phyloP scores from a whole-genome alignment of 2,329 filamentous ascomycete genomes.

The Phyllachora maydis region DNA sequence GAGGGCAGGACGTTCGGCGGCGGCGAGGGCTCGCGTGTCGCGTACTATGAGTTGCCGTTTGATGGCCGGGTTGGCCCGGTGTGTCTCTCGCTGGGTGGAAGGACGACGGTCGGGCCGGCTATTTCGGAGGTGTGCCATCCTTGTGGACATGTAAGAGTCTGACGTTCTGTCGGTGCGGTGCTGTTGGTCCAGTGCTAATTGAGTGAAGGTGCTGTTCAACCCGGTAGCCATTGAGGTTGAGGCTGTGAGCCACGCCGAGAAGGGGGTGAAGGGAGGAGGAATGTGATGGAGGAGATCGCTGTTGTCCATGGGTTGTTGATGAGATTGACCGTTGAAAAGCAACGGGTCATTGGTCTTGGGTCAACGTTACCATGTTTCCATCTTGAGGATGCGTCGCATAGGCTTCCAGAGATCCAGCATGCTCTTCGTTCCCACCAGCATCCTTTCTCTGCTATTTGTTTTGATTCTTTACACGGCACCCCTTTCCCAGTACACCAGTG shows the following conservation, averaged over 20 bases:
- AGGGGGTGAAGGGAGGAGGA: background rate
- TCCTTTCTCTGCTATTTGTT: no score
- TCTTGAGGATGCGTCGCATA: no score
- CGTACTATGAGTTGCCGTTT: slow-evolving; percentile 16
- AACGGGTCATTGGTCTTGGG: no score
- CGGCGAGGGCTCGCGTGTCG: slow-evolving; percentile 10
- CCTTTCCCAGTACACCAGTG: no score
- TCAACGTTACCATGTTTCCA: no score
- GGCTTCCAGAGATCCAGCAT: no score
- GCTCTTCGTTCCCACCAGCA: no score
- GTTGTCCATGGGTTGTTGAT: no score
- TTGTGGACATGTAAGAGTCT: slow-evolving; percentile 1
- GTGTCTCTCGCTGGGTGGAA: slow-evolving; percentile 15
- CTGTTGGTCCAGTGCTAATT: background rate
- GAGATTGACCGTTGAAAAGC: no score
- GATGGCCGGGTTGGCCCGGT: slow-evolving; percentile 16
- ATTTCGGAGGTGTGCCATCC: slow-evolving; percentile 11
- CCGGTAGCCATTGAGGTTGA: background rate
- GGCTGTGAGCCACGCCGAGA: background rate
- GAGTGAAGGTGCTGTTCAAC: slow-evolving; percentile 1
- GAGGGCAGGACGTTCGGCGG: slow-evolving; percentile 10
- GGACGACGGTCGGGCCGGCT: slow-evolving; percentile 13
- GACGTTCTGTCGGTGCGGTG: background rate
- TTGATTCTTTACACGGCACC: no score
- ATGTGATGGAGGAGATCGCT: no score